Percentiles rank a stretch among this genome's conserved stretches.
phyloP scores from a whole-genome alignment of 2,329 filamentous ascomycete species.

The Sclerotinia trifoliorum region DNA sequence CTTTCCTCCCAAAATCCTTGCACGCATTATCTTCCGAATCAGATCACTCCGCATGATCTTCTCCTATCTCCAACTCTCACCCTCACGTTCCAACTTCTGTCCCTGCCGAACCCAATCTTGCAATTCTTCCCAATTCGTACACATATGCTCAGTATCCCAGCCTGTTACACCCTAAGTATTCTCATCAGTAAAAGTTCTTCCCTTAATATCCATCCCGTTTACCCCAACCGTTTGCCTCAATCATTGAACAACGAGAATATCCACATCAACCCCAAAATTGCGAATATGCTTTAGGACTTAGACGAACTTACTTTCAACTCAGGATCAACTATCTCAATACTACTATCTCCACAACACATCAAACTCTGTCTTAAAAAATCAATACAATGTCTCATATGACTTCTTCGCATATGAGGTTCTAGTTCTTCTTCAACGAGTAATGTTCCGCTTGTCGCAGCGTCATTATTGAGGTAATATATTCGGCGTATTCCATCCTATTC shows the following conservation, averaged over 20 bases:
- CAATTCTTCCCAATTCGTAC: slow-evolving; percentile 11
- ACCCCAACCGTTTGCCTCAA: fast-evolving
- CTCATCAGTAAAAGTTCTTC: not conserved
- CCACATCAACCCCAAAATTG: fast-evolving
- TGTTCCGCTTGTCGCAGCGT: not conserved
- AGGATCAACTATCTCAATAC: slow-evolving; percentile 10
- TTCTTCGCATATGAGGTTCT: slow-evolving; percentile 8
- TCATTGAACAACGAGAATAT: no score
- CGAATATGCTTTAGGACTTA: fast-evolving
- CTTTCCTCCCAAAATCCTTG: no score
- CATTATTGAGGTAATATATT: slow-evolving; percentile 1
- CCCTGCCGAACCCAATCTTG: slow-evolving; percentile 4
- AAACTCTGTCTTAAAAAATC: slow-evolving; percentile 27
- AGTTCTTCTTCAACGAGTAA: not conserved
- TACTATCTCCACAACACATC: slow-evolving; percentile 27
- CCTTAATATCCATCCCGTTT: no score
- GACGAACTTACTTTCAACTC: not conserved
- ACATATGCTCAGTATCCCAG: slow-evolving; percentile 10
- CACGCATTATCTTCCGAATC: not conserved
- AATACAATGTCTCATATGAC: slow-evolving; percentile 24
- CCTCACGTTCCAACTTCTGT: not conserved
- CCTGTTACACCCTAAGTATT: slow-evolving; percentile 7
- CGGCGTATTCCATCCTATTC: not conserved
- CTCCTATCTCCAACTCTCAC: not conserved
- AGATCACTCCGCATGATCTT: not conserved